Evolutionary conservation across 345 rosid species (phyloP).

Genomic region (Eucalyptus pauciflora): DNA sequence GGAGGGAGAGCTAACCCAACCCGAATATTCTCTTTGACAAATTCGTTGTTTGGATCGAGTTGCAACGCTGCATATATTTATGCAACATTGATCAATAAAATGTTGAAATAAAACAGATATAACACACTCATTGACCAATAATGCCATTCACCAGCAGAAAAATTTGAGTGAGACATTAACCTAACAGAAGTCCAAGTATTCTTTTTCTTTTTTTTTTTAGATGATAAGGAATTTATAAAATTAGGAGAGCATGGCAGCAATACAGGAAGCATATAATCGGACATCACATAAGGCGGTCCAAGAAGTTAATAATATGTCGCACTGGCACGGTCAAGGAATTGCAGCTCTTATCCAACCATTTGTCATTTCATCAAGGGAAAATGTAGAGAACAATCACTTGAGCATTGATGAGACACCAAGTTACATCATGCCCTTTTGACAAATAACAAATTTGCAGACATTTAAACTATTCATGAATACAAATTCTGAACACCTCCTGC

Average conservation of each 20-base stretch:
- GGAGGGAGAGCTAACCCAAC: constrained; percentile 14
- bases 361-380: background rate
- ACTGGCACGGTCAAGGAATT: background rate
- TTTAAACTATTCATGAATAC: background rate
- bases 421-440: background rate
- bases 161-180: background rate
- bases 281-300: background rate
- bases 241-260: background rate
- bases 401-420: background rate
- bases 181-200: background rate
- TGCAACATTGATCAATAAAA: background rate
- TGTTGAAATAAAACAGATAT: background rate
- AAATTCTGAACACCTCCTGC: background rate
- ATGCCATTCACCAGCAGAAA: background rate
- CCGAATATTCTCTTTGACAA: constrained; percentile 70
- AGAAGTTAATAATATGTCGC: background rate
- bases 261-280: background rate
- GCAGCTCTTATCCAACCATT: background rate
- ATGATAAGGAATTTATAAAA: background rate
- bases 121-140: background rate
- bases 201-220: background rate
- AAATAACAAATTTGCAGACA: background rate
- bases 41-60: constrained; percentile 65
- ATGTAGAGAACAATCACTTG: background rate
- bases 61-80: constrained; percentile 46